Percentiles rank a stretch among this genome's conserved stretches.
These are phyloP conservation scores for Citrullus amarus DNA, from an alignment of 306 rosid genomes.

Conservation along the genomic window DNA sequence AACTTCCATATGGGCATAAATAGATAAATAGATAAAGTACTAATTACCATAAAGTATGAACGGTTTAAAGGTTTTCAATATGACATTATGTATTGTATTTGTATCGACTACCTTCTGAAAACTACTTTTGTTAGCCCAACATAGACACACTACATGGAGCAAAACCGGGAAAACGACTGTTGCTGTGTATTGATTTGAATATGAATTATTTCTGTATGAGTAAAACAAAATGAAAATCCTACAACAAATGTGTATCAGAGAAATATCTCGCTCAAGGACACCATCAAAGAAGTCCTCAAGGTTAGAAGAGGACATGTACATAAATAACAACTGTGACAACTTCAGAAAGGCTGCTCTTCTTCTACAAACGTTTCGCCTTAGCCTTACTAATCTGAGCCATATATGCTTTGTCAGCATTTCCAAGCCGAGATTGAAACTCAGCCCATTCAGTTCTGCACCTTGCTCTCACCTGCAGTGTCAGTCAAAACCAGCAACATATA, in stretches of 20 bases:
- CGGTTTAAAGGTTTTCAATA: too few relatives aligned
- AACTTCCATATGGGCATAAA: too few relatives aligned
- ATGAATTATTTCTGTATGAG: background rate
- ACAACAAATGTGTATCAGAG: background rate
- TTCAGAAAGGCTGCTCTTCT: background rate
- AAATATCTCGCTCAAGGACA: background rate
- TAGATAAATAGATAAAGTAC: too few relatives aligned
- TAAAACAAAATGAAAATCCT: constrained; percentile 1
- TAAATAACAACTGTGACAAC: background rate
- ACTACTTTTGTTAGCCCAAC: background rate
- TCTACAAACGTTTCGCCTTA: constrained; percentile 16
- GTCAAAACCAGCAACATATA: background rate
- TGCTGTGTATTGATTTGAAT: background rate
- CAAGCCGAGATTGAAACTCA: constrained; percentile 68
- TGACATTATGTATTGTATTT: background rate
- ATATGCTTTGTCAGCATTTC: constrained; percentile 50
- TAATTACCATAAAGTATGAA: background rate
- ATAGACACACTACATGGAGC: background rate
- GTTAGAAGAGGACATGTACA: constrained; percentile 3
- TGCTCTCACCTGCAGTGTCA: constrained; percentile 56
- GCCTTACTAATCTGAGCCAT: constrained; percentile 21
- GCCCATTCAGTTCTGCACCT: constrained; percentile 94
- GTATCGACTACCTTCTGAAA: background rate
- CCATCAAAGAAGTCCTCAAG: background rate
- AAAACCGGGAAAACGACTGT: background rate